Conservation (phyloP, 2,329 filamentous ascomycete genomes). For the Neofusicoccum sp. region DNA sequence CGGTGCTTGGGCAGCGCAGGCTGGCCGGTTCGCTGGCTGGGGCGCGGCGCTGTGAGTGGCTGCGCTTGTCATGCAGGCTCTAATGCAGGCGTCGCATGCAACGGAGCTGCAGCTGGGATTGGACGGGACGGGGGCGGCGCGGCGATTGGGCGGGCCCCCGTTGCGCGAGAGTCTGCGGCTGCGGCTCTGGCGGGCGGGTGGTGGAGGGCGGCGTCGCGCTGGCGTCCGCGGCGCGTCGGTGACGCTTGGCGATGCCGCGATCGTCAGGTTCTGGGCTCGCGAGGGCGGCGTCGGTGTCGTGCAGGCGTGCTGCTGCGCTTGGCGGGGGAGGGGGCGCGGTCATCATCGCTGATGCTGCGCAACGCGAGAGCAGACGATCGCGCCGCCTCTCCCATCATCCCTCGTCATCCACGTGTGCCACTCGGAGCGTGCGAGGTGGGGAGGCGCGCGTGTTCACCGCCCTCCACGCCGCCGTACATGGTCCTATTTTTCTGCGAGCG, state of each 20-base stretch:
- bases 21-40: neutral
- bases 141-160: constrained; percentile 10
- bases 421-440: neutral
- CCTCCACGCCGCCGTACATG: constrained; percentile 1
- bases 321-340: constrained; percentile 13
- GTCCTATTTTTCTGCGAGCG: neutral
- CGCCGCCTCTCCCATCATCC: neutral
- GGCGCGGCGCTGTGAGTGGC: constrained; percentile 12
- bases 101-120: constrained; percentile 16
- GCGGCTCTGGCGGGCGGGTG: neutral
- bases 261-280: constrained; percentile 18
- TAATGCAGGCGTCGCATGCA: constrained; percentile 20
- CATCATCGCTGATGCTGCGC: neutral
- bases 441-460: constrained; percentile 12
- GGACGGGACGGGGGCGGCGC: constrained; percentile 5
- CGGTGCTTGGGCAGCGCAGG: neutral
- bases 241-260: neutral
- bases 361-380: too few relatives aligned
- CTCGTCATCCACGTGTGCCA: constrained; percentile 9
- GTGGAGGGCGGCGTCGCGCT: neutral
- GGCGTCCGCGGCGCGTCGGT: neutral
- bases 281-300: neutral
- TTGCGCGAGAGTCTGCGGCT: constrained; percentile 8
- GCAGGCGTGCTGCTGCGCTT: constrained; percentile 13
- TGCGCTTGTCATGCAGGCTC: constrained; percentile 21